phyloP scores from a whole-genome alignment of 2,329 filamentous ascomycete species.

The Penicillium hesseltinei region DNA sequence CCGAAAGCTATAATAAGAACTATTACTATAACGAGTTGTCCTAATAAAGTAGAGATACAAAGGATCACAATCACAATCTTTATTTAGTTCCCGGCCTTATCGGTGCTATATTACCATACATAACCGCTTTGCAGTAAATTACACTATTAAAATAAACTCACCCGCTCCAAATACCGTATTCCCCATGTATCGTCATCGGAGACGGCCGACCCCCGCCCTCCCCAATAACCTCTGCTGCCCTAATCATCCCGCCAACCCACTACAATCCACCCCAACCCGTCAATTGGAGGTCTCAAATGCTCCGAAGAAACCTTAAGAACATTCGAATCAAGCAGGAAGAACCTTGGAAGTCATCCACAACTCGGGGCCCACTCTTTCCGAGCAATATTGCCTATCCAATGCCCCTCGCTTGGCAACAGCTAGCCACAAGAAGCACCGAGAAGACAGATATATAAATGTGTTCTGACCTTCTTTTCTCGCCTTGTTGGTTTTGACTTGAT shows the following conservation, averaged over 20 bases:
- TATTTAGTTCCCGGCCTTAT: slow-evolving; percentile 1
- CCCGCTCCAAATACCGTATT: not conserved
- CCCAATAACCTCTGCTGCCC: not conserved
- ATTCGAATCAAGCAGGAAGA: slow-evolving; percentile 13
- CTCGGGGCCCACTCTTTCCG: not conserved
- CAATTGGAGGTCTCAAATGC: not conserved
- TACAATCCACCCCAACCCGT: not conserved
- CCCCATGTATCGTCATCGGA: slow-evolving; percentile 18
- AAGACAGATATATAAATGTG: not conserved
- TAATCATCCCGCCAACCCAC: not conserved
- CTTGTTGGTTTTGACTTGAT: not conserved
- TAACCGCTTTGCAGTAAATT: not conserved
- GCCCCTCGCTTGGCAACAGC: not conserved
- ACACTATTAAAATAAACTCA: not conserved
- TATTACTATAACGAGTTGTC: too few species aligned
- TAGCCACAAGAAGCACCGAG: not conserved
- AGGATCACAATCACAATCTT: not conserved
- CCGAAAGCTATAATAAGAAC: too few species aligned
- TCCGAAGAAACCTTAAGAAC: not conserved
- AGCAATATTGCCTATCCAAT: not conserved
- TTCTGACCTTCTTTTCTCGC: not conserved
- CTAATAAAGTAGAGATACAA: too few species aligned
- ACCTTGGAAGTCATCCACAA: not conserved
- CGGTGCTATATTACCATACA: slow-evolving; percentile 9
- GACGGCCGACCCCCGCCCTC: slow-evolving; percentile 24